These are phyloP conservation scores for Corymbia calophylla DNA, from an alignment of 441 rosid species.

Conservation along the genomic window DNA sequence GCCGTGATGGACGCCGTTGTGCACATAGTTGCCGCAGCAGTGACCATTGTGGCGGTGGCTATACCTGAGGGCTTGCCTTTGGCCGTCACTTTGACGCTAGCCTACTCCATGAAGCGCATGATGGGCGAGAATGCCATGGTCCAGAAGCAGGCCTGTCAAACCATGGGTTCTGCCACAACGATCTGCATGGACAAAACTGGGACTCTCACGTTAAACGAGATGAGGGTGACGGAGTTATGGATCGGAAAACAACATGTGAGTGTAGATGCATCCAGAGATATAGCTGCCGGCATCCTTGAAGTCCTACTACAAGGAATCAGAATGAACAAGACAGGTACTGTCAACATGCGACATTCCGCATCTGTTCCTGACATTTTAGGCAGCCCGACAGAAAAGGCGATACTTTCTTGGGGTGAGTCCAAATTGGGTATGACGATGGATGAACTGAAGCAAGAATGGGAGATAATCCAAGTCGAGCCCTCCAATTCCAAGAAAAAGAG, in stretches of 20 bases:
- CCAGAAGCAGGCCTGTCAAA: not conserved
- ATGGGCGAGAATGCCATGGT: conserved; percentile 1
- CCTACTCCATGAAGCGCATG: not conserved
- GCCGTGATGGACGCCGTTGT: not conserved
- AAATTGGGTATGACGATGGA: not conserved
- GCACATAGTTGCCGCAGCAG: not conserved
- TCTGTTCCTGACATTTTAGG: not conserved
- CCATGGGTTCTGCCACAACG: not conserved
- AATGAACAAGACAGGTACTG: not conserved
- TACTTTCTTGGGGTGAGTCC: not conserved
- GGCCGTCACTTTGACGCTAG: not conserved
- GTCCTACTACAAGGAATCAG: not conserved
- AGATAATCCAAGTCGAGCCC: not conserved
- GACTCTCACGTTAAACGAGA: not conserved
- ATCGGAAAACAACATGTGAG: not conserved
- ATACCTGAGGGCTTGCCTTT: conserved; percentile 2
- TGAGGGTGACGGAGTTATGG: not conserved
- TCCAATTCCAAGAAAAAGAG: not conserved
- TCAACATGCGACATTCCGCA: not conserved
- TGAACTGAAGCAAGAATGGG: not conserved
- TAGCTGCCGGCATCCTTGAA: not conserved
- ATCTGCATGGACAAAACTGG: conserved; percentile 1
- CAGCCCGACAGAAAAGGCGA: not conserved
- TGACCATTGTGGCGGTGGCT: not conserved
- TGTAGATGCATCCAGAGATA: not conserved